A percentile compares a stretch with the other conserved stretches of the same genome.
Evolutionary conservation across 1,284 basidiomycete genomes (phyloP).

Genomic region (Agaricales sp.): DNA sequence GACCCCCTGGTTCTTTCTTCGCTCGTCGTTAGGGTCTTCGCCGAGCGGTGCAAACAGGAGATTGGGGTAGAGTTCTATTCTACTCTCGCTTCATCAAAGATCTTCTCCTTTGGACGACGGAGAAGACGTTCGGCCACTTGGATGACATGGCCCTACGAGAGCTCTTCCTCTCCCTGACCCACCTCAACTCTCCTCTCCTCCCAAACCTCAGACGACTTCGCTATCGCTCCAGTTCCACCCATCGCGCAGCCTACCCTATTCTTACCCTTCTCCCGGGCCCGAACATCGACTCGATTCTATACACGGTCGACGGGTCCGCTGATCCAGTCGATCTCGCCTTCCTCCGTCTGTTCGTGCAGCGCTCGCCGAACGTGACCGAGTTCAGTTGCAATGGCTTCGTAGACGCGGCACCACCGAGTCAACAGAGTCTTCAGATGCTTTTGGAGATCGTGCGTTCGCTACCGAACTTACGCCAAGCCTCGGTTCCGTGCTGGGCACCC

Average conservation of each 20-base stretch:
- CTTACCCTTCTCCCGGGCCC: neutral
- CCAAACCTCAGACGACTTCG: neutral
- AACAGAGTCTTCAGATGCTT: neutral
- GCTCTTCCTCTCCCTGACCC: neutral
- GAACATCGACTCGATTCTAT: neutral
- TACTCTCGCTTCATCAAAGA: neutral
- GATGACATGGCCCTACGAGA: neutral
- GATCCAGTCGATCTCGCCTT: neutral
- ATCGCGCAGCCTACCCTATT: neutral
- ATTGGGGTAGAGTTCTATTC: neutral
- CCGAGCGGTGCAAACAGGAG: neutral
- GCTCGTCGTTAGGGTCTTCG: neutral
- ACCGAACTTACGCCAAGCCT: neutral
- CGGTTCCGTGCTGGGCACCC: neutral
- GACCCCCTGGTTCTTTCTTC: too few species aligned
- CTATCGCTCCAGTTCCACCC: neutral
- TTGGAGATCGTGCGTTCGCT: neutral
- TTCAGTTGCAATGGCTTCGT: neutral
- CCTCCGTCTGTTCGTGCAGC: neutral
- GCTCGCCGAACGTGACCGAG: neutral
- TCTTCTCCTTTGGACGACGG: neutral
- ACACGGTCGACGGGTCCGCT: neutral
- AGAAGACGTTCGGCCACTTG: neutral
- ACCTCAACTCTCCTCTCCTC: neutral
- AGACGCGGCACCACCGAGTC: neutral